A percentile compares a stretch with the other conserved stretches of the same genome.
Evolutionary conservation across 2,329 filamentous ascomycete species (phyloP).

Genomic region (Bipolaris bicolor): DNA sequence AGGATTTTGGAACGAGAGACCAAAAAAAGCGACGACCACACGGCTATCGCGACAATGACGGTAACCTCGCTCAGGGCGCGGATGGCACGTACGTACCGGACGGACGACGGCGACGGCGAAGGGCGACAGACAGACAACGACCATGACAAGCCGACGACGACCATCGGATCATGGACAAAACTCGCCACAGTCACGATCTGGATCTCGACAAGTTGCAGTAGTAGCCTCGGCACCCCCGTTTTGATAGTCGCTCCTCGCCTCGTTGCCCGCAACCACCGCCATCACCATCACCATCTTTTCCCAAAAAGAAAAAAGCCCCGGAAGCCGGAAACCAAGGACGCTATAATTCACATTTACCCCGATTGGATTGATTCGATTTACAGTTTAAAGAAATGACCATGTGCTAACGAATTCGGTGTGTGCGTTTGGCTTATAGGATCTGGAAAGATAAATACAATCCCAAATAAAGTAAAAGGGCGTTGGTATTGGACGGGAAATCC

Average conservation of each 20-base stretch:
- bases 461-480: constrained; percentile 42
- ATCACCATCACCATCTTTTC: too few species aligned
- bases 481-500: not conserved
- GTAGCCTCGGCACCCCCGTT: constrained; percentile 12
- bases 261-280: not conserved
- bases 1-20: too few species aligned
- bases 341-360: too few species aligned
- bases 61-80: not conserved
- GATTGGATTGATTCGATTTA: not conserved
- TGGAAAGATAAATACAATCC: constrained; percentile 95
- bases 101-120: not conserved
- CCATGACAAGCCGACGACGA: not conserved
- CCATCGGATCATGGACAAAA: too few species aligned
- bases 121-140: not conserved
- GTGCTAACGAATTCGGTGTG: constrained; percentile 33
- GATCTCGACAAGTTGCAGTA: constrained; percentile 10
- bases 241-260: not conserved
- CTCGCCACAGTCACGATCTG: constrained; percentile 4
- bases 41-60: constrained; percentile 18
- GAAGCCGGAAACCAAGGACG: too few species aligned
- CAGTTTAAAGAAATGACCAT: constrained; percentile 3
- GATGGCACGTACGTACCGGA: not conserved
- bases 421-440: constrained; percentile 67
- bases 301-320: too few species aligned
- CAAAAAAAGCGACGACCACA: not conserved